Evolutionary conservation across 345 rosid species (phyloP).

Genomic region (Chamaenerion angustifolium): DNA sequence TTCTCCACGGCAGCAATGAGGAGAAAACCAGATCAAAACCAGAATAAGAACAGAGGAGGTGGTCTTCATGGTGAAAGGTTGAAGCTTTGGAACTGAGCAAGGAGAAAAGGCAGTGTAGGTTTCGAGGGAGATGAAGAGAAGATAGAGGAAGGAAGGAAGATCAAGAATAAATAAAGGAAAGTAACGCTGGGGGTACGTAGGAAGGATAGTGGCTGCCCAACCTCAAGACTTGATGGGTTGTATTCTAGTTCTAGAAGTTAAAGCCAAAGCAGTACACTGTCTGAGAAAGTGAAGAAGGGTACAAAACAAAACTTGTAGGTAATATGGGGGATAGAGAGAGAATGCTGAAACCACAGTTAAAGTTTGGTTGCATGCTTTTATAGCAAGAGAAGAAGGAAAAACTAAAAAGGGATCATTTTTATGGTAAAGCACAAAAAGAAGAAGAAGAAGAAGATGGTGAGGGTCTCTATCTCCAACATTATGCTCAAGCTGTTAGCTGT

Average conservation of each 20-base stretch:
- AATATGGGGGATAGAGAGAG: neutral
- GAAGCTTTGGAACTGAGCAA: neutral
- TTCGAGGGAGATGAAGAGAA: neutral
- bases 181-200: neutral
- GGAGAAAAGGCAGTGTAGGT: too few relatives aligned
- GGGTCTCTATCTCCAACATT: too few relatives aligned
- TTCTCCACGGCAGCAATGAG: slow-evolving; percentile 22
- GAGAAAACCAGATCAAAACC: slow-evolving; percentile 6
- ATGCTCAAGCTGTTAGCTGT: too few relatives aligned
- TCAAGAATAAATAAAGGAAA: neutral
- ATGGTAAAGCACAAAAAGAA: neutral
- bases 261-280: too few relatives aligned
- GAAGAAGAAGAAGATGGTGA: neutral
- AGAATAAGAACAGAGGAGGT: neutral
- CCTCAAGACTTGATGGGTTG: too few relatives aligned
- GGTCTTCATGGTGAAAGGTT: neutral
- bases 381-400: slow-evolving; percentile 2
- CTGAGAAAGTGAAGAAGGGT: too few relatives aligned
- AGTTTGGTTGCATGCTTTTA: neutral
- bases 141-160: neutral
- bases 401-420: neutral
- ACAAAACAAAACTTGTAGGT: neutral
- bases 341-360: neutral
- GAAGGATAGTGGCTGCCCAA: too few relatives aligned
- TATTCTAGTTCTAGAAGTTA: too few relatives aligned